Percentiles rank a stretch among this genome's conserved stretches.
Evolutionary conservation across 306 rosid species (phyloP).

Genomic region (Cucumis cinereus): DNA sequence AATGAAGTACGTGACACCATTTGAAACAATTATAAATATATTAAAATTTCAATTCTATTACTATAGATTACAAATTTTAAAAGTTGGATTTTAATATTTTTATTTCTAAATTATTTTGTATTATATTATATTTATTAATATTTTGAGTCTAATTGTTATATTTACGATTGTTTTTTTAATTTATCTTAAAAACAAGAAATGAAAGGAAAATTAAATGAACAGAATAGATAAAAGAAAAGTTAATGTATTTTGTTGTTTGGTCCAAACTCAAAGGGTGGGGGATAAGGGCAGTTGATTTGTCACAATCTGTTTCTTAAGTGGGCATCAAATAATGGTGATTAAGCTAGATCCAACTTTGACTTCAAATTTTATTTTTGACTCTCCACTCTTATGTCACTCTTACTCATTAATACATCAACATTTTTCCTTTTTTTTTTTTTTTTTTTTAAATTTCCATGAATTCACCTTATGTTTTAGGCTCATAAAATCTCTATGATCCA

Average conservation of each 20-base stretch:
- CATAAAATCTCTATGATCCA: not conserved
- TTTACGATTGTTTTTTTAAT: too few relatives aligned
- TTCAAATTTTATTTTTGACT: not conserved
- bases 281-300: conserved; percentile 1
- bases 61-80: too few relatives aligned
- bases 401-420: not conserved
- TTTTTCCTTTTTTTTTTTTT: not conserved
- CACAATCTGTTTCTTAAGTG: conserved; percentile 6
- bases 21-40: too few relatives aligned
- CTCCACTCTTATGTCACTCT: not conserved
- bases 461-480: not conserved
- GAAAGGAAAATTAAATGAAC: not conserved
- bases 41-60: too few relatives aligned
- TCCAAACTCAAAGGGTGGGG: not conserved
- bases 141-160: too few relatives aligned
- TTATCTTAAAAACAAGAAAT: not conserved
- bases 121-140: too few relatives aligned
- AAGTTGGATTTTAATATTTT: too few relatives aligned
- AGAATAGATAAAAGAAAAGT: not conserved
- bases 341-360: not conserved
- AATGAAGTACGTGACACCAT: too few relatives aligned
- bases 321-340: not conserved
- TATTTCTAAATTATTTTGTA: too few relatives aligned
- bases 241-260: not conserved
- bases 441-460: not conserved